Conservation (phyloP, 177 flowering plant genomes). For the Vitis hybrid region DNA sequence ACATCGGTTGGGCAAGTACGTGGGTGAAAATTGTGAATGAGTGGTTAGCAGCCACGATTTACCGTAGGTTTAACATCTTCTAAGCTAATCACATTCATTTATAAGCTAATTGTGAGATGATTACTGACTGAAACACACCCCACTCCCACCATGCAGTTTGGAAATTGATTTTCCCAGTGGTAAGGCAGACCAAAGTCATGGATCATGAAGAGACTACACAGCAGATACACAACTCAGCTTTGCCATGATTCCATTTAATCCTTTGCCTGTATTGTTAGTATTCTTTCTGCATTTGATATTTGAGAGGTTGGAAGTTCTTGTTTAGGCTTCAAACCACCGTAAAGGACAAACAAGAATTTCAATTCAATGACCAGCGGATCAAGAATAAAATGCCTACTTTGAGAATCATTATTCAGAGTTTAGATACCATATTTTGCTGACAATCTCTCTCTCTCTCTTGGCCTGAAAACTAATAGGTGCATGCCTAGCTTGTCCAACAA, state of each 20-base stretch:
- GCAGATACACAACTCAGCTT: constrained; percentile 18
- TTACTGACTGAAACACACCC: not conserved
- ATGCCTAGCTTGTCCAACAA: too few relatives aligned
- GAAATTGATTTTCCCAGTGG: constrained; percentile 64
- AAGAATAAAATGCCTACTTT: too few relatives aligned
- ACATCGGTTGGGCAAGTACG: constrained; percentile 94
- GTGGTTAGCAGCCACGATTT: constrained; percentile 88
- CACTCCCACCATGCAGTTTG: constrained; percentile 57
- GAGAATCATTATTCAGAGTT: too few relatives aligned
- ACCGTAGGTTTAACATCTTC: constrained; percentile 47
- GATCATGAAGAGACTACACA: constrained; percentile 37
- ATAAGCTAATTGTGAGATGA: not conserved
- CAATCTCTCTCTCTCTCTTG: too few relatives aligned
- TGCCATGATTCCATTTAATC: constrained; percentile 11
- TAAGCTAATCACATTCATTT: not conserved
- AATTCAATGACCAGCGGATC: too few relatives aligned
- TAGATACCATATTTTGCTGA: too few relatives aligned
- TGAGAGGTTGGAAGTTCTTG: too few relatives aligned
- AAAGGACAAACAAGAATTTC: too few relatives aligned
- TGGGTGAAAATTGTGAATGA: constrained; percentile 94
- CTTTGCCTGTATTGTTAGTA: not conserved
- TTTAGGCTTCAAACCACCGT: too few relatives aligned
- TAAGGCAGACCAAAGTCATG: constrained; percentile 43
- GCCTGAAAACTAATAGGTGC: too few relatives aligned
- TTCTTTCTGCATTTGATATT: not conserved